phyloP scores from a whole-genome alignment of 768 basidiomycete genomes.

The Daedalea quercina region DNA sequence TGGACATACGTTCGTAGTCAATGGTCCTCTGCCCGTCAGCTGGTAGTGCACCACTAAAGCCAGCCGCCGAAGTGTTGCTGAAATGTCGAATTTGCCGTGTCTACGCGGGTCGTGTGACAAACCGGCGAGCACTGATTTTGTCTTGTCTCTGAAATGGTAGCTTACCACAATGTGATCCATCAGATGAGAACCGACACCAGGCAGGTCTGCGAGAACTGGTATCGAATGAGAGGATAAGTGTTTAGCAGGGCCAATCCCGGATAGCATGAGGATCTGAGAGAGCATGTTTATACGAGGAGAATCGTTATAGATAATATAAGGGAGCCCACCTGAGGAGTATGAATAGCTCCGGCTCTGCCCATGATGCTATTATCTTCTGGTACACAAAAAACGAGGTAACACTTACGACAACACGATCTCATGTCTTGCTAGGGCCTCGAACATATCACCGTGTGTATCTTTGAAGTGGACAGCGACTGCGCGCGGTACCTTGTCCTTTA shows the following conservation, averaged over 20 bases:
- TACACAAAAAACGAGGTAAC: background rate
- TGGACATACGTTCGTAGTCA: too few relatives aligned
- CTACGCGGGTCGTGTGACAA: background rate
- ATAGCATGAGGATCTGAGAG: conserved; percentile 56
- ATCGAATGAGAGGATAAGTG: conserved; percentile 50
- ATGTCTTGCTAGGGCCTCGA: conserved; percentile 42
- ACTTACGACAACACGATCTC: conserved; percentile 60
- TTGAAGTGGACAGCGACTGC: conserved; percentile 61
- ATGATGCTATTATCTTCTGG: background rate
- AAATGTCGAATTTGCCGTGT: background rate
- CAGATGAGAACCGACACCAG: conserved; percentile 70
- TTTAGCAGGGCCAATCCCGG: conserved; percentile 66
- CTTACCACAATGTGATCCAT: conserved; percentile 60
- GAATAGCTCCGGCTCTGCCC: conserved; percentile 51
- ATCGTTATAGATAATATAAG: too few relatives aligned
- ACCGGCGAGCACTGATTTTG: conserved; percentile 24
- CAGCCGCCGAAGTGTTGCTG: conserved; percentile 5
- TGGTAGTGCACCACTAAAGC: conserved; percentile 32
- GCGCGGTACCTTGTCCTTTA: conserved; percentile 26
- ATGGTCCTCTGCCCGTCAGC: conserved; percentile 14
- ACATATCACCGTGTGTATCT: conserved; percentile 31
- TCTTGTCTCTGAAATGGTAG: conserved; percentile 46
- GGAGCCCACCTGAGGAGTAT: conserved; percentile 46
- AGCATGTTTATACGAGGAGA: too few relatives aligned
- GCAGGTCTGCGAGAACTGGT: conserved; percentile 51